These are phyloP conservation scores for Ganoderma boninense DNA, from an alignment of 1,284 basidiomycete species.

Conservation along the genomic window DNA sequence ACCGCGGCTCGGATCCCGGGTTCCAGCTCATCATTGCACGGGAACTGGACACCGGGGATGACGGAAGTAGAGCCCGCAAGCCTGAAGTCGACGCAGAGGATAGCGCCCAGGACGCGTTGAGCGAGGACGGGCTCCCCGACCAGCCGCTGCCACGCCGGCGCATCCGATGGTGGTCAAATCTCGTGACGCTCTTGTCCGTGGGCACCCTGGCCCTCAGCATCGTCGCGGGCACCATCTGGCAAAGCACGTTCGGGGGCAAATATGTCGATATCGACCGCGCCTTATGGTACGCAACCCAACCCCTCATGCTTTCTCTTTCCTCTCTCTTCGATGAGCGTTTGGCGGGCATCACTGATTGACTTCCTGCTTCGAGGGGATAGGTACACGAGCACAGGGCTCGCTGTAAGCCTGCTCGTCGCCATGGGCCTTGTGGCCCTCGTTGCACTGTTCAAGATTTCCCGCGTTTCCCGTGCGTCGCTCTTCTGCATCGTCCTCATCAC, in stretches of 20 bases:
- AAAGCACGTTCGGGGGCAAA: slow-evolving; percentile 28
- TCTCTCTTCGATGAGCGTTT: no score
- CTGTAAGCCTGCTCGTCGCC: slow-evolving; percentile 12
- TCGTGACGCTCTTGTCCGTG: slow-evolving; percentile 34
- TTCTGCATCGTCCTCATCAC: slow-evolving; percentile 15
- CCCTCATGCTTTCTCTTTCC: no score
- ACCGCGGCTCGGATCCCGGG: no score
- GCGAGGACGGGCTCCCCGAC: slow-evolving; percentile 23
- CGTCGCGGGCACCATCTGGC: slow-evolving; percentile 39
- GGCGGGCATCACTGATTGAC: no score
- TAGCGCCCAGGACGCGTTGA: no score
- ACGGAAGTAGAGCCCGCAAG: not conserved
- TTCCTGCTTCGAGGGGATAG: slow-evolving; percentile 8
- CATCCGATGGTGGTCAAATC: slow-evolving; percentile 39
- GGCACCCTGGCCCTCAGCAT: slow-evolving; percentile 36
- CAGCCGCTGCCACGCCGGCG: slow-evolving; percentile 22
- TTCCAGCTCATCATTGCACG: no score
- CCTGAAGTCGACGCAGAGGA: not conserved
- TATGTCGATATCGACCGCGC: slow-evolving; percentile 33
- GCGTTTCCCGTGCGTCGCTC: slow-evolving; percentile 10
- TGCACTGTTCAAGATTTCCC: slow-evolving; percentile 17
- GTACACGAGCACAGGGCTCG: slow-evolving; percentile 26
- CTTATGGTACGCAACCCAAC: slow-evolving; percentile 33
- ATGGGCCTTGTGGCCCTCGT: slow-evolving; percentile 1
- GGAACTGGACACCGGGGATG: not conserved